Evolutionary conservation across 352 stramenopile genomes (phyloP).

Genomic region (Globisporangium sylvaticum): DNA sequence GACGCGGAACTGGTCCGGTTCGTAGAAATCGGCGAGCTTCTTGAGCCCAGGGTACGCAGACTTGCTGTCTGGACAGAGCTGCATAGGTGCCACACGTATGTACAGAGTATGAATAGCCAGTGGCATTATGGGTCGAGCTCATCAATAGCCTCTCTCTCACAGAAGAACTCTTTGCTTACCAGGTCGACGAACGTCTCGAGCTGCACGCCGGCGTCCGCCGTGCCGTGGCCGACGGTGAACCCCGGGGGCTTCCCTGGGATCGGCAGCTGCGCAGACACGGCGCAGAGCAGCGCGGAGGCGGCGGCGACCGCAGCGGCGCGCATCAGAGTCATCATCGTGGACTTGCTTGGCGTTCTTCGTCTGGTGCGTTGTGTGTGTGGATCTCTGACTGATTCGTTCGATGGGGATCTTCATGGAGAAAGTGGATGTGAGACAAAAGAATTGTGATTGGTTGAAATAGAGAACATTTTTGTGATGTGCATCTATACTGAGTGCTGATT

Average conservation of each 20-base stretch:
- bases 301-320: constrained; percentile 14
- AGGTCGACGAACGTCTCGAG: constrained; percentile 84
- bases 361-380: background rate
- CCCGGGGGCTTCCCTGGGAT: constrained; percentile 59
- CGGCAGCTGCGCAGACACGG: constrained; percentile 39
- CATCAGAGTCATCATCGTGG: constrained; percentile 21
- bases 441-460: constrained; percentile 21
- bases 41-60: constrained; percentile 64
- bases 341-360: background rate
- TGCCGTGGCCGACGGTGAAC: constrained; percentile 54
- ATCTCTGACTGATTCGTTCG: background rate
- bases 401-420: background rate
- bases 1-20: constrained; percentile 51
- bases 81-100: background rate
- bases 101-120: background rate
- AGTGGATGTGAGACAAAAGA: background rate
- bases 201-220: constrained; percentile 57
- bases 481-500: constrained; percentile 13
- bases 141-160: background rate
- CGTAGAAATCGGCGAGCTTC: constrained; percentile 53
- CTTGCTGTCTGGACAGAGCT: constrained; percentile 78
- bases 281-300: constrained; percentile 11
- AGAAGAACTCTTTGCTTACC: constrained; percentile 22
- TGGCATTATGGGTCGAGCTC: background rate
- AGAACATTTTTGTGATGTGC: background rate